Evolutionary conservation across 768 basidiomycete genomes (phyloP).

Genomic region (Hygrophoropsis aurantiaca): DNA sequence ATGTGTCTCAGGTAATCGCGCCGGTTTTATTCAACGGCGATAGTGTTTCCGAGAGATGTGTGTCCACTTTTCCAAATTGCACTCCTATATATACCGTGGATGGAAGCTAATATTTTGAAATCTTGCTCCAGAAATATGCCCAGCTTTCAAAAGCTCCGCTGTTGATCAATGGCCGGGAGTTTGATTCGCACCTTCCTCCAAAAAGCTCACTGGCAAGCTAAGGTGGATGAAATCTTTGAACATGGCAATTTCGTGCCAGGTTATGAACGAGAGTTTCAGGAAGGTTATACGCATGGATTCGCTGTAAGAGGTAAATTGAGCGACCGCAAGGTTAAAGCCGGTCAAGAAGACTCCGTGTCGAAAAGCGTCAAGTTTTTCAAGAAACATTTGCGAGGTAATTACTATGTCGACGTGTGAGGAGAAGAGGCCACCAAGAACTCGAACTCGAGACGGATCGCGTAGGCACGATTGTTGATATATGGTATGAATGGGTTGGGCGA

Average conservation of each 20-base stretch:
- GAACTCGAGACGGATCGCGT: no score
- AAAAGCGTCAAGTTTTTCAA: constrained; percentile 54
- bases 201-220: constrained; percentile 39
- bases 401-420: no score
- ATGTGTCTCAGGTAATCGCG: constrained; percentile 18
- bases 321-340: constrained; percentile 54
- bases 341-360: constrained; percentile 63
- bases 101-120: no score
- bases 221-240: constrained; percentile 51
- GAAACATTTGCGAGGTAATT: constrained; percentile 30
- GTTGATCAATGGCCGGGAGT: constrained; percentile 65
- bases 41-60: constrained; percentile 49
- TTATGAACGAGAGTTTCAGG: constrained; percentile 49
- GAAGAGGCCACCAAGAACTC: no score
- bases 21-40: constrained; percentile 41
- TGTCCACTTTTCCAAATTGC: not conserved
- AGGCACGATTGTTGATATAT: no score
- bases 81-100: not conserved
- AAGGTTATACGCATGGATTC: constrained; percentile 54
- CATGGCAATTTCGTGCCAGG: constrained; percentile 45
- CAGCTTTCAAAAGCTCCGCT: constrained; percentile 51
- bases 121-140: constrained; percentile 44
- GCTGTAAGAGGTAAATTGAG: constrained; percentile 47
- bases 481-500: no score
- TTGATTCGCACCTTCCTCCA: constrained; percentile 50